Percentiles rank a stretch among this genome's conserved stretches.
phyloP scores from a whole-genome alignment of 495 filamentous ascomycete species.

The Aspergillus baeticus region DNA sequence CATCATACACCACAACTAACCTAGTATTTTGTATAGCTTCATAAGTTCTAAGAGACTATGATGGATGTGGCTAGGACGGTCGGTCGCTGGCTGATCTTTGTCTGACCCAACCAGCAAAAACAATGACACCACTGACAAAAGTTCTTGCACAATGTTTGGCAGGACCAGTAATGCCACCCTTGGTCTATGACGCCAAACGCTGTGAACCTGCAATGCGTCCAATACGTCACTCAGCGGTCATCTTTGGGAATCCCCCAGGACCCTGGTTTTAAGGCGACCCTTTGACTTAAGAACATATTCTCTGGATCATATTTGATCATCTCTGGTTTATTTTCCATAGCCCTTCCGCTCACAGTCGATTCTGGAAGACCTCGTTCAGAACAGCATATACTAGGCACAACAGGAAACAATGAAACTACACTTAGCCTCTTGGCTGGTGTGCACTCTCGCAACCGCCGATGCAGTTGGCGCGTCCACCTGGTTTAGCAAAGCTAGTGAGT shows the following conservation, averaged over 20 bases:
- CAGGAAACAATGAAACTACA: slow-evolving; percentile 68
- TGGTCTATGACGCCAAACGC: slow-evolving; percentile 25
- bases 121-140: slow-evolving; percentile 3
- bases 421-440: slow-evolving; percentile 62
- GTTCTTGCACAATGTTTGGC: slow-evolving; percentile 1
- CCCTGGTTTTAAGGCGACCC: neutral
- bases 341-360: neutral
- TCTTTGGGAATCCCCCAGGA: slow-evolving; percentile 16
- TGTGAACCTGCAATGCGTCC: slow-evolving; percentile 13
- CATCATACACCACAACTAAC: no score
- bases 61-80: neutral
- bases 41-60: neutral
- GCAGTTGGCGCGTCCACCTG: slow-evolving; percentile 68
- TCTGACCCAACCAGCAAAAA: neutral
- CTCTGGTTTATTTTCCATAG: neutral
- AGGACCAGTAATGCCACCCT: slow-evolving; percentile 8
- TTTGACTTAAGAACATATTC: neutral
- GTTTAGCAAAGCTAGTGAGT: slow-evolving; percentile 81
- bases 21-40: slow-evolving; percentile 3
- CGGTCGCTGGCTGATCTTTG: neutral
- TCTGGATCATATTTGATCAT: neutral
- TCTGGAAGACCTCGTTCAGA: neutral
- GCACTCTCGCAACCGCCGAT: slow-evolving; percentile 66
- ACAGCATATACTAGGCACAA: neutral
- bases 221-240: slow-evolving; percentile 47